Conservation (phyloP, 768 basidiomycete species). For the Boletus sp. region DNA sequence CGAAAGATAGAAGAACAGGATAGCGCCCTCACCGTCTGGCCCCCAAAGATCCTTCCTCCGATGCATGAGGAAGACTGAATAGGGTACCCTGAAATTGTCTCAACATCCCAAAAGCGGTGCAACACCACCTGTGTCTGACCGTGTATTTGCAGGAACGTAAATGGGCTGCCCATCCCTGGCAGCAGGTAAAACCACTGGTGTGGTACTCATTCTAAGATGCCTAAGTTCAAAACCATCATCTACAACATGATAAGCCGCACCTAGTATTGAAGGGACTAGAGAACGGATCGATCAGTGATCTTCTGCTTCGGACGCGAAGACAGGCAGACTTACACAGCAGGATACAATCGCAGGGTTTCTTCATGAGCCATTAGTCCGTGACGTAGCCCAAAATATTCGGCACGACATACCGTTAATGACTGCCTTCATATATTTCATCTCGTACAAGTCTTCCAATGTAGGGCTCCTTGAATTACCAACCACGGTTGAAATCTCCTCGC, state of each 20-base stretch:
- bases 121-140: slow-evolving; percentile 12
- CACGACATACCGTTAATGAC: slow-evolving; percentile 33
- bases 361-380: slow-evolving; percentile 3
- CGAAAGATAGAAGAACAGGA: not conserved
- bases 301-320: not conserved
- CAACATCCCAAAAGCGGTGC: not conserved
- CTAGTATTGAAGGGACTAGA: slow-evolving; percentile 27
- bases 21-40: slow-evolving; percentile 46
- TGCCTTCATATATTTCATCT: slow-evolving; percentile 40
- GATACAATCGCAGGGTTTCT: slow-evolving; percentile 31
- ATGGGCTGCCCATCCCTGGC: slow-evolving; percentile 25
- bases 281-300: not conserved
- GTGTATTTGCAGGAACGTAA: slow-evolving; percentile 32
- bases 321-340: slow-evolving; percentile 27
- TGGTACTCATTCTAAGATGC: slow-evolving; percentile 20
- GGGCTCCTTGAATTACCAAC: slow-evolving; percentile 29
- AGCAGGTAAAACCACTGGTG: slow-evolving; percentile 22
- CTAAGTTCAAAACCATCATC: not conserved
- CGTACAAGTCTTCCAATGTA: slow-evolving; percentile 31
- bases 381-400: not conserved
- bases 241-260: not conserved
- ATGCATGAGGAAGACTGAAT: slow-evolving; percentile 56
- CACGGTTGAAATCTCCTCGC: slow-evolving; percentile 27
- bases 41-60: slow-evolving; percentile 64
- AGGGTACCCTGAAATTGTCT: slow-evolving; percentile 33